Evolutionary conservation across 257 asterid species (phyloP).

Genomic region (Leonotis leonurus): DNA sequence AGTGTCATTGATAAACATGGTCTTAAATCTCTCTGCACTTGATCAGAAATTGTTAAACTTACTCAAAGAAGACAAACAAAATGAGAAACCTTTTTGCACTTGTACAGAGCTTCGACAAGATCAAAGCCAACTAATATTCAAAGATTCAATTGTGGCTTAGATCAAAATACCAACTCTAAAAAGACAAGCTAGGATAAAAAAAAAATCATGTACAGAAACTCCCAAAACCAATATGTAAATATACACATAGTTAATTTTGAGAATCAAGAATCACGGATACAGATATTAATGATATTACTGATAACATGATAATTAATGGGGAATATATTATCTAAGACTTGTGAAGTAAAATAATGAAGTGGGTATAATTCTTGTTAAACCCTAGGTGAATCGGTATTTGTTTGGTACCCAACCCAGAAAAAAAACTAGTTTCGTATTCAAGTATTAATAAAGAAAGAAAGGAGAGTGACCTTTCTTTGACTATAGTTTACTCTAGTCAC

Average conservation of each 20-base stretch:
- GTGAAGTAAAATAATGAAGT: background rate
- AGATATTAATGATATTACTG: background rate
- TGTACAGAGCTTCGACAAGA: slow-evolving; percentile 21
- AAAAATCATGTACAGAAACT: background rate
- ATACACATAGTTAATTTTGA: background rate
- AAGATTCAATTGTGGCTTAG: background rate
- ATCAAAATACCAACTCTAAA: slow-evolving; percentile 6
- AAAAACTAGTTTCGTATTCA: background rate
- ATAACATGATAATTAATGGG: background rate
- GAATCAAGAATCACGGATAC: slow-evolving; percentile 23
- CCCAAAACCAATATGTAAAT: background rate
- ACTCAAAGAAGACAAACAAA: slow-evolving; percentile 50
- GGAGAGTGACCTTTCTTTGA: background rate
- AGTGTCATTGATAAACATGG: too few species aligned
- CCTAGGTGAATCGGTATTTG: slow-evolving; percentile 12
- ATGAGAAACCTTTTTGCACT: slow-evolving; percentile 19
- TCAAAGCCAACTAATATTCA: slow-evolving; percentile 20
- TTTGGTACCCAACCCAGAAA: background rate
- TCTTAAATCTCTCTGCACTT: slow-evolving; percentile 38
- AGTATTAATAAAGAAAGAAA: background rate
- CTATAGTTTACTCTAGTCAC: slow-evolving; percentile 9
- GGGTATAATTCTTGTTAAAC: slow-evolving; percentile 3
- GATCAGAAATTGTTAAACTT: slow-evolving; percentile 39
- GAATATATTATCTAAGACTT: background rate
- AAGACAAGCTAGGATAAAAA: slow-evolving; percentile 1